These are phyloP conservation scores for Aphanocladium album DNA, from an alignment of 2,329 filamentous ascomycete genomes.

Conservation along the genomic window DNA sequence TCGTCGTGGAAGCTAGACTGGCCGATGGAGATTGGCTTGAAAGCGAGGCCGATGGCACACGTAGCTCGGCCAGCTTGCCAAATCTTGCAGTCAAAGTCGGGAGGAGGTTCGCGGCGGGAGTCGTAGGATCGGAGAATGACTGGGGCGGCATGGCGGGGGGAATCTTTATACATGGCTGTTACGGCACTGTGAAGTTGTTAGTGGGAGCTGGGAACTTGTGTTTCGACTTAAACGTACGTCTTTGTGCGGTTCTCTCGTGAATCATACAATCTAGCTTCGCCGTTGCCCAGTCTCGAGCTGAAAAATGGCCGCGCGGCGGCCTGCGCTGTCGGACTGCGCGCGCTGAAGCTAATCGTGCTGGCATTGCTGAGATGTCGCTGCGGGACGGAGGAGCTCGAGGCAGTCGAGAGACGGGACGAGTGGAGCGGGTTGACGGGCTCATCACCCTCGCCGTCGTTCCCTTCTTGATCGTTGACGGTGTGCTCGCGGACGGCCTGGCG, in stretches of 20 bases:
- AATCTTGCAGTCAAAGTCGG: conserved; percentile 90
- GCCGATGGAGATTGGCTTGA: conserved; percentile 92
- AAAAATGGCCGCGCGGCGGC: conserved; percentile 45
- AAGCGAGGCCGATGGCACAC: conserved; percentile 81
- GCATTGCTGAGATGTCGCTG: conserved; percentile 71
- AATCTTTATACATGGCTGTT: conserved; percentile 86
- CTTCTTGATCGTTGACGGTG: conserved; percentile 74
- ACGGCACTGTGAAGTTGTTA: conserved; percentile 59
- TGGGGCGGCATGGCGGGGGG: conserved; percentile 60
- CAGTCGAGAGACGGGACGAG: conserved; percentile 36
- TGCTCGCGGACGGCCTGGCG: conserved; percentile 81
- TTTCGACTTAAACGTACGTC: conserved; percentile 55
- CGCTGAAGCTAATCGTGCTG: conserved; percentile 77
- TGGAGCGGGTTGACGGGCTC: conserved; percentile 39
- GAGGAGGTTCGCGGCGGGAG: conserved; percentile 82
- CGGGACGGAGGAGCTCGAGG: conserved; percentile 29
- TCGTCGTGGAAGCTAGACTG: conserved; percentile 94
- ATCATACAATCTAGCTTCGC: conserved; percentile 85
- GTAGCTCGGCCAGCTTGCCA: conserved; percentile 98
- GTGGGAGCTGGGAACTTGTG: conserved; percentile 13
- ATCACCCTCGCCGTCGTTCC: conserved; percentile 70
- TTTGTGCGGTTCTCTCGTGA: conserved; percentile 79
- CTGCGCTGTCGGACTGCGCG: conserved; percentile 55
- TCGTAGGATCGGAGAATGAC: conserved; percentile 89
- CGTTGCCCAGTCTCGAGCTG: conserved; percentile 65